Evolutionary conservation across 306 rosid genomes (phyloP), one percentile per base, ranked within the genome.

Genomic region (Quercus cerris): DNA sequence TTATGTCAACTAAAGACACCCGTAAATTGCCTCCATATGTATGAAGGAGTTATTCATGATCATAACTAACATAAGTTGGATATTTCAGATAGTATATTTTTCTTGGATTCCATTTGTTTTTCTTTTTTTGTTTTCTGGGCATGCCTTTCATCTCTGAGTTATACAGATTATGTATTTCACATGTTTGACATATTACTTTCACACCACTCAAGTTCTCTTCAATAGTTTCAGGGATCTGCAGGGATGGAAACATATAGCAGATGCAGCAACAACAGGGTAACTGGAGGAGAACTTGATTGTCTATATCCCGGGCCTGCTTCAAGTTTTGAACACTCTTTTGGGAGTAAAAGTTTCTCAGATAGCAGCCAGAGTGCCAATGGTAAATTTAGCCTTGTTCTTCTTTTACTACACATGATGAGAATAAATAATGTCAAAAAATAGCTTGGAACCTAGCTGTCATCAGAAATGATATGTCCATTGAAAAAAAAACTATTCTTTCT

Each of bases 141-240:
- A 28, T 71, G 73, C 25, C 52, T 38, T 78, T 27, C 56, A 57
- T 57, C 11, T 44, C 56, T 0, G 19, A 9, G 61, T 54, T 52
- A 38, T 30, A 30, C 17, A 22, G 31, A 70, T 54, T 33, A 22
- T 51, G 8, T n/a, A 63, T 28, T 72, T 28, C 56, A n/a, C 27
- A 55, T 78, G 35, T 28, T 33, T 46, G 75, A 68, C 20, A 17
- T 38, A 31, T 19, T 57, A 23, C 23, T 69, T 11, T 41, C 78
- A 83, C 63, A 35, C 35, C 23, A 22, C 55, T 84, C 71, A 67
- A 76, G 62, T 58, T 71, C 49, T 64, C 52, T 63, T 73, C 71
- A 55, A 82, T 57, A 72, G 63, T 86, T 75, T 82, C 96, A 96
- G 99, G 90, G 79, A 78, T 67, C 84, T 57, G 90, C 86, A 83